These are phyloP conservation scores for Chlorella sp. DNA, from an alignment of 139 green algal genomes.

Conservation along the genomic window DNA sequence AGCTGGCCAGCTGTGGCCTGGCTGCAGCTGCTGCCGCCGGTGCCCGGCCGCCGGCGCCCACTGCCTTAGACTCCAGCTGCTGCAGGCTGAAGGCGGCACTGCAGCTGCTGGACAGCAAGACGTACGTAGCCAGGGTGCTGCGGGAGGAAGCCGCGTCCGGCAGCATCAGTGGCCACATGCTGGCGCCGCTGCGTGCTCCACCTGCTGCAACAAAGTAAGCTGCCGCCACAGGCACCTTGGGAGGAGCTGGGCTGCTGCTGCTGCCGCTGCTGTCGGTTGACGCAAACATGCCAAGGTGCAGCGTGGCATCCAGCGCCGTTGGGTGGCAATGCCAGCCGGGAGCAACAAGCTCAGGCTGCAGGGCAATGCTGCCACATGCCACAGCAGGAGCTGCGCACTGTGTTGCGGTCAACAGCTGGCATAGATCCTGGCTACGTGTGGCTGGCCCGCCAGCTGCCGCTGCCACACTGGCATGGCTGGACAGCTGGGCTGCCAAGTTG, in stretches of 20 bases:
- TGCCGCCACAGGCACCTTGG: conserved; percentile 4
- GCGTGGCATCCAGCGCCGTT: neutral
- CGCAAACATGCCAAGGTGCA: conserved; percentile 16
- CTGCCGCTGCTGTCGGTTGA: neutral
- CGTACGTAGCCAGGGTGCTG: neutral
- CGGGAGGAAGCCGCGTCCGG: neutral
- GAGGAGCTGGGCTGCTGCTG: neutral
- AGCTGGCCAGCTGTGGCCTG: neutral
- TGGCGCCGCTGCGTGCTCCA: neutral
- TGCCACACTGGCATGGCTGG: neutral
- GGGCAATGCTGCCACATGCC: neutral
- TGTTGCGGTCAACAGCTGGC: neutral
- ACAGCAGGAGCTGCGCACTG: neutral
- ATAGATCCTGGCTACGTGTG: neutral
- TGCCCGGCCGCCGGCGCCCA: too few species aligned
- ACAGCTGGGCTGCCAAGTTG: neutral
- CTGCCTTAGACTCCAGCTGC: neutral
- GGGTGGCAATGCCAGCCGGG: conserved; percentile 24
- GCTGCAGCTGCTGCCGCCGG: neutral
- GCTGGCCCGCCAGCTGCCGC: neutral
- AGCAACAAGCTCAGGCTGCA: neutral
- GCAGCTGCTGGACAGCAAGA: neutral
- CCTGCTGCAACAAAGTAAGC: conserved; percentile 1
- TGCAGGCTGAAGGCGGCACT: neutral
- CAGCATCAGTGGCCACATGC: neutral